Evolutionary conservation across 331 rosid genomes (phyloP), one percentile per base, ranked within the genome.

Genomic region (Stylosanthes scabra): DNA sequence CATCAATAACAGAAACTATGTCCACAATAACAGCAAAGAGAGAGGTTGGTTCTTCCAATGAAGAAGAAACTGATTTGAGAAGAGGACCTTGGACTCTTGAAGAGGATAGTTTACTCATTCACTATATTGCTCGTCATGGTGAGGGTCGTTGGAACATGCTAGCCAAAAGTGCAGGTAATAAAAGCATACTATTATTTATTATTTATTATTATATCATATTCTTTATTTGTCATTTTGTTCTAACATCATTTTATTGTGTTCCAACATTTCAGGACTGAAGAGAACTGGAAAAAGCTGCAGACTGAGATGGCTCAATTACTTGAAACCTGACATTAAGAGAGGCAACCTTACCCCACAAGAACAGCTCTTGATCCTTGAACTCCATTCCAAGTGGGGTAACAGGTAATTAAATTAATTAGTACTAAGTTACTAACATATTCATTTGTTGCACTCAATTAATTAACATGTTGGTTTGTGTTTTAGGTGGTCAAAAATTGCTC

Each of bases 71-170:
- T 76, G 93, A 80, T 55, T 72, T 91, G 29, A 85, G 96, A 81
- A 83, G 90, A 79, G 98, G 98, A 6, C 98, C 98, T 27, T 93
- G 98, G 98, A 93, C 96, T 41, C 89, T 91, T 73, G 96, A 93
- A 83, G 98, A 93, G 85, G 98, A 93, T 63, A 88, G 90, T 47
- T 71, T 86, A 13, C 96, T 93, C 72, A 91, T 82, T 55, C 96
- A 91, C 78, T 86, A 91, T 82, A 91, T 93, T 73, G 75, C 88
- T 61, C 86, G 80, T 61, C 91, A 93, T 68, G 98, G 97, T 0
- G 98, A 93, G 81, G 97, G 98, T 55, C 98, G 92, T 72, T 93
- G 98, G 98, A 93, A 91, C 47, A 74, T 81, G 78, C 71, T 91
- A 44, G 98, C 98, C 62, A 89, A 93, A 83, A 80, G 80, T 84